phyloP scores from a whole-genome alignment of 805 yeast genomes.

The Candida xyloterini region DNA sequence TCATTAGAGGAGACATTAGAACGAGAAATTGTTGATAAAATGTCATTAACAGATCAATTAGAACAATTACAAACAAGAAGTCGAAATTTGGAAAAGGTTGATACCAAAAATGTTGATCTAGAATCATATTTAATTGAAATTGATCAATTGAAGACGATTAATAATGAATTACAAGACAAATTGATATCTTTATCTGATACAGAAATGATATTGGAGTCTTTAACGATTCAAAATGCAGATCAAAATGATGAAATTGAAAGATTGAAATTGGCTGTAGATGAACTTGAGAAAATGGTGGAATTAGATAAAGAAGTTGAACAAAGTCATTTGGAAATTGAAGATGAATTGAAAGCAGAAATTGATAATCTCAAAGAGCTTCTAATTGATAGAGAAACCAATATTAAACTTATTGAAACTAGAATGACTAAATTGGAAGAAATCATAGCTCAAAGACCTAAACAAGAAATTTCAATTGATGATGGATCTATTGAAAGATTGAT shows the following conservation, averaged over 20 bases:
- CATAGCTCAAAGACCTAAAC: background rate
- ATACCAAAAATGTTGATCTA: slow-evolving; percentile 5
- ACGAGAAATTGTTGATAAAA: slow-evolving; percentile 42
- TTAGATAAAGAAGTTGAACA: slow-evolving; percentile 51
- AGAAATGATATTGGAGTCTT: slow-evolving; percentile 32
- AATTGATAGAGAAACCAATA: slow-evolving; percentile 14
- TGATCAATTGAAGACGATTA: slow-evolving; percentile 7
- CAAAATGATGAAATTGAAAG: slow-evolving; percentile 33
- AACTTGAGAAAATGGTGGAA: slow-evolving; percentile 47
- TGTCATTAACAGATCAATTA: slow-evolving; percentile 36
- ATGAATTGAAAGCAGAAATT: slow-evolving; percentile 41
- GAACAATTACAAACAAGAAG: background rate
- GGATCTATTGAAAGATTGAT: slow-evolving; percentile 6
- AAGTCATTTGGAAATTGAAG: slow-evolving; percentile 41
- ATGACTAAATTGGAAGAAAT: slow-evolving; percentile 36
- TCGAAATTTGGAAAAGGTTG: slow-evolving; percentile 15
- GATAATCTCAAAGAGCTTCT: slow-evolving; percentile 20
- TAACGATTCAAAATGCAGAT: slow-evolving; percentile 36
- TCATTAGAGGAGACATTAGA: slow-evolving; percentile 33
- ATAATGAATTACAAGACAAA: slow-evolving; percentile 28
- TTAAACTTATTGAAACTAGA: slow-evolving; percentile 24
- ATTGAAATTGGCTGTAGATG: slow-evolving; percentile 39
- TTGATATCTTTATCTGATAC: slow-evolving; percentile 30
- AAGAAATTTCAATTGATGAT: background rate
- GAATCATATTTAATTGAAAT: slow-evolving; percentile 2